Conservation (phyloP, 495 filamentous ascomycete species). For the Penicillium pulvis region DNA sequence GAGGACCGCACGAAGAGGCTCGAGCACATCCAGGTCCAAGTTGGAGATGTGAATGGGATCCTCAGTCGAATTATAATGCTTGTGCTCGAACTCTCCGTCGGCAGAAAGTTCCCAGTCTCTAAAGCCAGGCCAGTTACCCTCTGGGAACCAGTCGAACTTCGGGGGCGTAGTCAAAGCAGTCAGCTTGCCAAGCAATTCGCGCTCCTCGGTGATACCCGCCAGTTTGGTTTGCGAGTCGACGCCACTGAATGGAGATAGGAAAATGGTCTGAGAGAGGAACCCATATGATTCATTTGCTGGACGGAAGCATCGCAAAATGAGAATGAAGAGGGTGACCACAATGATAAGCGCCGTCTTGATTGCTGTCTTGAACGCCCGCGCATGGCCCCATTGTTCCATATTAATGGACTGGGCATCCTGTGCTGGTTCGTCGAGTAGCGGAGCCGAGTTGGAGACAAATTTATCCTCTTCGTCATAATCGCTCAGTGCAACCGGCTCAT, state of each 20-base stretch:
- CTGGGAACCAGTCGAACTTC: constrained; percentile 28
- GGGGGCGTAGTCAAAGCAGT: constrained; percentile 25
- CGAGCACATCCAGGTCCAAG: constrained; percentile 33
- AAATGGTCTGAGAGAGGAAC: constrained; percentile 30
- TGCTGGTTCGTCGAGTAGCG: constrained; percentile 14
- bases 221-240: constrained; percentile 27
- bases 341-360: constrained; percentile 22
- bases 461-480: constrained; percentile 34
- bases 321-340: constrained; percentile 14
- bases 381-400: neutral
- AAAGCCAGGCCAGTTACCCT: constrained; percentile 28
- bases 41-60: constrained; percentile 47
- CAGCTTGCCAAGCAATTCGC: constrained; percentile 16
- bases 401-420: constrained; percentile 5
- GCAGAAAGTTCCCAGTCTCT: constrained; percentile 24
- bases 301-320: constrained; percentile 23
- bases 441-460: constrained; percentile 13
- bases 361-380: constrained; percentile 13
- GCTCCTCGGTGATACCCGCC: constrained; percentile 16
- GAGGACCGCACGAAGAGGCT: constrained; percentile 30
- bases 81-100: constrained; percentile 2
- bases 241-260: constrained; percentile 24
- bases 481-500: constrained; percentile 19
- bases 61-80: constrained; percentile 38
- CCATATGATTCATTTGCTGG: constrained; percentile 22